A percentile compares a stretch with the other conserved stretches of the same genome.
phyloP scores from a whole-genome alignment of 768 basidiomycete genomes.

The Hirschioporus abietinus region DNA sequence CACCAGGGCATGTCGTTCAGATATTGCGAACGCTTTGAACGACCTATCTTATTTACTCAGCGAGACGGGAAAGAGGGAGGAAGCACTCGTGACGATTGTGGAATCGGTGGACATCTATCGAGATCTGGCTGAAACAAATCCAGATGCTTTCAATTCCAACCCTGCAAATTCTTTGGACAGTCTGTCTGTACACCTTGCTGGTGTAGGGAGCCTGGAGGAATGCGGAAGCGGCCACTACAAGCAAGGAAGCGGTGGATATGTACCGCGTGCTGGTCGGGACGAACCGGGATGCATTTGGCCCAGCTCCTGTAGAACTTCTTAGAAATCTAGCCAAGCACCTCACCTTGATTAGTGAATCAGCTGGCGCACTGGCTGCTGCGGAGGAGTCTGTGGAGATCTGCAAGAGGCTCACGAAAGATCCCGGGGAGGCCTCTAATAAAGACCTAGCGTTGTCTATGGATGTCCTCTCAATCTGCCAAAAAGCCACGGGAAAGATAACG shows the following conservation, averaged over 20 bases:
- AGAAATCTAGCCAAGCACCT: neutral
- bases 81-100: constrained; percentile 7
- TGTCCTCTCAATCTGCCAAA: constrained; percentile 7
- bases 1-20: constrained; percentile 1
- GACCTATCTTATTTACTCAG: constrained; percentile 8
- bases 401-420: neutral
- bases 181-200: neutral
- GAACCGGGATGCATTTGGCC: neutral
- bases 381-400: neutral
- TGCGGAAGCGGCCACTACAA: constrained; percentile 8
- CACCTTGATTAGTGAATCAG: neutral
- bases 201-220: neutral
- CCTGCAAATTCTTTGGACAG: constrained; percentile 10
- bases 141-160: constrained; percentile 8
- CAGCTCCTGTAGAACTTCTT: neutral
- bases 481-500: neutral
- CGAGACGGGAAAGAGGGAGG: constrained; percentile 8
- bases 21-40: constrained; percentile 3
- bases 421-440: neutral
- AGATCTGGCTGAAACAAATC: neutral
- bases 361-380: neutral
- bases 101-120: constrained; percentile 7
- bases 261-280: neutral
- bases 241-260: constrained; percentile 6
- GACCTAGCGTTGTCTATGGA: constrained; percentile 6